Evolutionary conservation across 441 rosid genomes (phyloP), one percentile per base, ranked within the genome.

Genomic region (Populus hybrid): DNA sequence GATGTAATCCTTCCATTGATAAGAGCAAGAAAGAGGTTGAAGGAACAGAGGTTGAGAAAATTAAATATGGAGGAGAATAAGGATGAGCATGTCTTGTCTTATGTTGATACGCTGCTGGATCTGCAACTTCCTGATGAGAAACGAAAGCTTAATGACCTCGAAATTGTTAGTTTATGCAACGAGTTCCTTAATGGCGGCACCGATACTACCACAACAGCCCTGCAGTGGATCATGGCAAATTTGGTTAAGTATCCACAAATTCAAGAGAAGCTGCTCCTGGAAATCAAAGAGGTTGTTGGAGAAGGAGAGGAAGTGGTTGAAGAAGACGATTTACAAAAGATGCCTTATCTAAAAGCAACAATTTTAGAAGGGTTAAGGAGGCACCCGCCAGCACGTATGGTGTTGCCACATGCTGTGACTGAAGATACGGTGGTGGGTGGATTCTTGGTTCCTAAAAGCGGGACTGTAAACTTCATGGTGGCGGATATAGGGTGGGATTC

Each of bases 401-500:
- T 87, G 71, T 2, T 84, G 66, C 82, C 86, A 8, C 88, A 87
- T 69, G 77, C 85, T 0, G 88, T 84, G 74, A 77, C 82, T 2
- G 61, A 82, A 42, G 90, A 87, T 46, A 28, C 34, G 1, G 30
- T n/a, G 21, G 26, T 87, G 69, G 86, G 59, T 1, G 72, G 77
- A 3, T 77, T 84, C 71, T 11, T 79, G 67, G 36, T 87, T 11
- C 90, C 90, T 0, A 87, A 84, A 66, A 34, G 68, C 2, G 85
- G 74, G 21, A 69, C 11, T 4, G 14, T 87, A 16, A 85, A 84
- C 61, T 87, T 84, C 77, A 84, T 78, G 86, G 85, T 85, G 5
- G 88, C 86, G 3, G 85, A 84, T 21, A 85, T 87, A 69, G 90
- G 86, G 3, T 79, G 79, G 87, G 87, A 87, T 30, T 83, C 83